Conservation (phyloP, 2,329 filamentous ascomycete species). For the Trichoderma sp. region DNA sequence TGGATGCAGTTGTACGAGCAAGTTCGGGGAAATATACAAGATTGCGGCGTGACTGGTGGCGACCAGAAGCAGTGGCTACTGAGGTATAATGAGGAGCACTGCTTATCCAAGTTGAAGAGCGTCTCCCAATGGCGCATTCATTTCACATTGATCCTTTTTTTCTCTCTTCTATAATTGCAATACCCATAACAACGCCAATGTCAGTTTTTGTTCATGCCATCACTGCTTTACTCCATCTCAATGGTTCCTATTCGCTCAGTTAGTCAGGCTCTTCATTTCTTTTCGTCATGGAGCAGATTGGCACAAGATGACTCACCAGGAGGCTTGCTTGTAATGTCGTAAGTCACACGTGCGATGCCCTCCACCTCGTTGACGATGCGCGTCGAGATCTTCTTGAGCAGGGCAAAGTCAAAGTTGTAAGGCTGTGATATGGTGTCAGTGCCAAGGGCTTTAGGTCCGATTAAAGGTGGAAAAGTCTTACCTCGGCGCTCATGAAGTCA, state of each 20-base stretch:
- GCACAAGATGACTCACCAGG: constrained; percentile 40
- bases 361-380: constrained; percentile 70
- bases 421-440: constrained; percentile 47
- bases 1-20: not conserved
- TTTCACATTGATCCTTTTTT: not conserved
- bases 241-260: constrained; percentile 58
- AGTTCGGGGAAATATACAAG: not conserved
- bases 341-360: constrained; percentile 71
- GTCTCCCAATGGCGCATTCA: not conserved
- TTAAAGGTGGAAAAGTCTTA: not conserved
- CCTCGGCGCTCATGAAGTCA: constrained; percentile 65
- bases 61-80: no score
- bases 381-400: constrained; percentile 63
- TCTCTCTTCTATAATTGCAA: not conserved
- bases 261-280: constrained; percentile 1
- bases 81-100: not conserved
- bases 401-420: constrained; percentile 65
- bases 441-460: not conserved
- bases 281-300: not conserved
- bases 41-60: not conserved
- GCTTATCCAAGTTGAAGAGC: not conserved
- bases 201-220: not conserved
- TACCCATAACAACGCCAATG: constrained; percentile 2
- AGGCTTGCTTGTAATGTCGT: constrained; percentile 65
- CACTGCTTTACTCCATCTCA: constrained; percentile 53